Percentiles rank a stretch among this genome's conserved stretches.
phyloP scores from a whole-genome alignment of 2,329 filamentous ascomycete genomes.

The Monilinia fructigena region DNA sequence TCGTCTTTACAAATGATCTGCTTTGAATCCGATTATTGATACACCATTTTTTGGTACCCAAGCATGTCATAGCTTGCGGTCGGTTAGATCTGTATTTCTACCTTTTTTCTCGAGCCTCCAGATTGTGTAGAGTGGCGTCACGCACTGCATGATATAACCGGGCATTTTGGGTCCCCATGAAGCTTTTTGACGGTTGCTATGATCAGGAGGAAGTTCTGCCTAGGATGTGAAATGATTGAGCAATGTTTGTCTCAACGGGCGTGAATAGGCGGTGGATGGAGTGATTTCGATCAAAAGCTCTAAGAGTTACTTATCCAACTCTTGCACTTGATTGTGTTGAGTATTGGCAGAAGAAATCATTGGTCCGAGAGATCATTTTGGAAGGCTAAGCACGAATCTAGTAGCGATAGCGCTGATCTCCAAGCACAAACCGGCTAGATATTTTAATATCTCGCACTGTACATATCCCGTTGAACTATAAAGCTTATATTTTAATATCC shows the following conservation, averaged over 20 bases:
- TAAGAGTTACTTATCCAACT: neutral
- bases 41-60: neutral
- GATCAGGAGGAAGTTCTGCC: neutral
- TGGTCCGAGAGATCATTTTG: too few species aligned
- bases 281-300: neutral
- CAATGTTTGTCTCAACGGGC: neutral
- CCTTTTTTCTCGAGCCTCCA: neutral
- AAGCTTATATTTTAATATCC: too few species aligned
- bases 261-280: neutral
- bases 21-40: neutral
- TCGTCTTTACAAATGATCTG: neutral
- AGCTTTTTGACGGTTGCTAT: neutral
- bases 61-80: neutral
- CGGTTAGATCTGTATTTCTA: neutral
- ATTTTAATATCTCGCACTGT: too few species aligned
- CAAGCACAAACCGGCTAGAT: too few species aligned
- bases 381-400: too few species aligned
- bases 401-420: too few species aligned
- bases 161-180: neutral
- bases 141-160: neutral
- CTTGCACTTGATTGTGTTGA: neutral
- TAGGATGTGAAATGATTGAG: neutral
- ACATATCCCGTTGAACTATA: too few species aligned
- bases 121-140: neutral
- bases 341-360: too few species aligned